These are phyloP conservation scores for Aeminium ludgeri DNA, from an alignment of 495 filamentous ascomycete genomes.

Conservation along the genomic window DNA sequence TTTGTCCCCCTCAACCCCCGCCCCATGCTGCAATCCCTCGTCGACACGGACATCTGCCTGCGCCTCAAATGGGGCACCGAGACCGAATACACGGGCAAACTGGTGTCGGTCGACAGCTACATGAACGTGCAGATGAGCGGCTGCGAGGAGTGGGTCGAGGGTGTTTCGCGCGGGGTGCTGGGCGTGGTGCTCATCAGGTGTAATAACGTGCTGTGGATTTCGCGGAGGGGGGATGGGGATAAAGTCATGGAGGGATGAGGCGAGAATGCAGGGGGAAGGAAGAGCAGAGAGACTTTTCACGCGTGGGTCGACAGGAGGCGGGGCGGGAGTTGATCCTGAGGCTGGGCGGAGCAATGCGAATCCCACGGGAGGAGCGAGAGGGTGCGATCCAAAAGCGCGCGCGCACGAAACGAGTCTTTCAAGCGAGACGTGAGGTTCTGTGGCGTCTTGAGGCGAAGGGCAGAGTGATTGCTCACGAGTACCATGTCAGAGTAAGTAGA, in stretches of 20 bases:
- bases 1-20: conserved; percentile 82
- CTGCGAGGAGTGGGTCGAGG: conserved; percentile 83
- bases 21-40: conserved; percentile 69
- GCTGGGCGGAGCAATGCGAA: no score
- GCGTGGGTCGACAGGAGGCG: no score
- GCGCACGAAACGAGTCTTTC: no score
- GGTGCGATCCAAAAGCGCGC: no score
- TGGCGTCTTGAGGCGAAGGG: no score
- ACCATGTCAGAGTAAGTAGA: no score
- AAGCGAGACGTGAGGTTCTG: no score
- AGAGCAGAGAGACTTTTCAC: no score
- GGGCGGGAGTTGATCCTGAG: no score
- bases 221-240: conserved; percentile 39
- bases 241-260: conserved; percentile 35
- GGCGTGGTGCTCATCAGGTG: conserved; percentile 89
- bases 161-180: conserved; percentile 63
- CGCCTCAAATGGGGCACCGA: conserved; percentile 96
- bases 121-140: conserved; percentile 91
- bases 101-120: conserved; percentile 90
- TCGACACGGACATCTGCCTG: conserved; percentile 78
- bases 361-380: no score
- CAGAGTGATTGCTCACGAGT: no score
- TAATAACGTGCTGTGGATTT: conserved; percentile 94
- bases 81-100: conserved; percentile 83
- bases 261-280: conserved; percentile 47